Percentiles rank a stretch among this genome's conserved stretches.
phyloP scores from a whole-genome alignment of 2,329 filamentous ascomycete genomes.

The Fusarium sterilihyphosum region DNA sequence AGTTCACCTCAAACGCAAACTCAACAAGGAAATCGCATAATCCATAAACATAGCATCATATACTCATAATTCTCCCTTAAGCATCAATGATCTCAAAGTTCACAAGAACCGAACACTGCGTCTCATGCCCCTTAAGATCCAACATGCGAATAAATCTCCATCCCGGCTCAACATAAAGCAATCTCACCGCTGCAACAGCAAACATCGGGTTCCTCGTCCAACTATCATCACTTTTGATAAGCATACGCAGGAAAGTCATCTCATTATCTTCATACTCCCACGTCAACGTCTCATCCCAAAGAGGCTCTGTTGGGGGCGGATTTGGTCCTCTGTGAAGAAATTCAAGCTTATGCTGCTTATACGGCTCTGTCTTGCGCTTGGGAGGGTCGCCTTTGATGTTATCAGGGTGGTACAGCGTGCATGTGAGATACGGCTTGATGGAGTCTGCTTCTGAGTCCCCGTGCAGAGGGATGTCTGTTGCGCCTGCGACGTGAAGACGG shows the following conservation, averaged over 20 bases:
- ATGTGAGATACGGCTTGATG: slow-evolving; percentile 72
- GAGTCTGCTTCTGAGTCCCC: slow-evolving; percentile 60
- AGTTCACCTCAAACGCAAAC: neutral
- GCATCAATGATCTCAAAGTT: slow-evolving; percentile 66
- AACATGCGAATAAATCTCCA: slow-evolving; percentile 74
- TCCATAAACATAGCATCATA: slow-evolving; percentile 2
- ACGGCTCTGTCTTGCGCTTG: slow-evolving; percentile 70
- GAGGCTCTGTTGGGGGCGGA: slow-evolving; percentile 66
- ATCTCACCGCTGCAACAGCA: slow-evolving; percentile 67
- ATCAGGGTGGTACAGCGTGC: slow-evolving; percentile 69
- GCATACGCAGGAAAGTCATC: slow-evolving; percentile 69
- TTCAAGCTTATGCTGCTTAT: slow-evolving; percentile 67
- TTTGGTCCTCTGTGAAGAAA: slow-evolving; percentile 68
- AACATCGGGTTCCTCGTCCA: slow-evolving; percentile 71
- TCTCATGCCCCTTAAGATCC: slow-evolving; percentile 72
- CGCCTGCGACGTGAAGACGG: slow-evolving; percentile 68
- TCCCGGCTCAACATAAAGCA: slow-evolving; percentile 64
- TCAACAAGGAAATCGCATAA: neutral
- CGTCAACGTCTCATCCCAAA: slow-evolving; percentile 73
- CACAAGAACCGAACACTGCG: slow-evolving; percentile 68
- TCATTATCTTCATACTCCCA: slow-evolving; percentile 77
- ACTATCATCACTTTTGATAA: slow-evolving; percentile 74
- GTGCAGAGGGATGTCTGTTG: slow-evolving; percentile 68
- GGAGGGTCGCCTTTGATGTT: slow-evolving; percentile 57
- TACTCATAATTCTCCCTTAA: slow-evolving; percentile 15